These are phyloP conservation scores for Panicum virgatum DNA, from an alignment of 202 grass and related monocot species.

Conservation along the genomic window DNA sequence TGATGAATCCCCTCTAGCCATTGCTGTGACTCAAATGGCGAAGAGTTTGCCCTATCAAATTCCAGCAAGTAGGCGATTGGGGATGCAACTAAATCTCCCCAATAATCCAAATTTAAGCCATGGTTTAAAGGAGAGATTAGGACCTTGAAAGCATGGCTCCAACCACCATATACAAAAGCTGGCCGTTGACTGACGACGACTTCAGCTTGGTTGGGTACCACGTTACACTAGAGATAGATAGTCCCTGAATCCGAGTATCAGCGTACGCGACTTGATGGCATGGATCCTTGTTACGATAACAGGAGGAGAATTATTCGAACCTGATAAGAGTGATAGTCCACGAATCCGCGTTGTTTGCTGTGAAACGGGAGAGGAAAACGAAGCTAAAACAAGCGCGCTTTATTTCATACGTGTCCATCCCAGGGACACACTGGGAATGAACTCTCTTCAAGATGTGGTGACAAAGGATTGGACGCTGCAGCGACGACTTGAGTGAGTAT, in stretches of 20 bases:
- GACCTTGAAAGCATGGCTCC: not conserved
- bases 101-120: not conserved
- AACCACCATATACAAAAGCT: not conserved
- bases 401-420: not conserved
- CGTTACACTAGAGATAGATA: not conserved
- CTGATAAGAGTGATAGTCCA: not conserved
- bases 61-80: not conserved
- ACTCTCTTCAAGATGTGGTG: not conserved
- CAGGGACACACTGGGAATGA: not conserved
- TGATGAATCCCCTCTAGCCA: not conserved
- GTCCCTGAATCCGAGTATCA: constrained; percentile 13
- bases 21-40: not conserved
- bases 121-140: not conserved
- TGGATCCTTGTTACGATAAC: not conserved
- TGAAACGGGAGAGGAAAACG: not conserved
- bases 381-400: not conserved
- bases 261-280: not conserved
- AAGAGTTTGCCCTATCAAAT: not conserved
- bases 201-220: not conserved
- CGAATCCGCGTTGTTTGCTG: not conserved
- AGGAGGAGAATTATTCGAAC: not conserved
- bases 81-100: not conserved
- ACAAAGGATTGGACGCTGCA: not conserved
- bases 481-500: not conserved
- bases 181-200: not conserved